These are phyloP conservation scores for Bimuria novae-zelandiae DNA, from an alignment of 2,329 filamentous ascomycete species.

Conservation along the genomic window DNA sequence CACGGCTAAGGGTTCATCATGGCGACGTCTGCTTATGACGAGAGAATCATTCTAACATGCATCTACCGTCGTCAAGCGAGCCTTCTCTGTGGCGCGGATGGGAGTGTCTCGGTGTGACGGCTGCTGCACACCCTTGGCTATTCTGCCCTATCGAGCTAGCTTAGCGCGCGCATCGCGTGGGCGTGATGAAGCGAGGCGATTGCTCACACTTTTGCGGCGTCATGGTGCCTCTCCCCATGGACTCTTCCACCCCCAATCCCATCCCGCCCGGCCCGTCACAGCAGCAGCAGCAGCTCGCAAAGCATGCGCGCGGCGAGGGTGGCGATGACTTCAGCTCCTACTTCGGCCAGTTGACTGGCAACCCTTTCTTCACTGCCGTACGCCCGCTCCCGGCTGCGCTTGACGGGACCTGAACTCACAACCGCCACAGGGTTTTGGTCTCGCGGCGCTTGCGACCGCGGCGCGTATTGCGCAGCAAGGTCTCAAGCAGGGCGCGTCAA, in stretches of 20 bases:
- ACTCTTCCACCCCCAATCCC: slow-evolving; percentile 40
- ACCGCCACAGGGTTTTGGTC: slow-evolving; percentile 72
- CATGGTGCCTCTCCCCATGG: slow-evolving; percentile 32
- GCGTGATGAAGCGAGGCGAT: not conserved
- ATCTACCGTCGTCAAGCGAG: not conserved
- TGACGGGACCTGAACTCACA: slow-evolving; percentile 36
- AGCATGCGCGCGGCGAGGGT: slow-evolving; percentile 37
- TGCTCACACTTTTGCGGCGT: slow-evolving; percentile 8
- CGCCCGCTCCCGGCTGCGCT: slow-evolving; percentile 52
- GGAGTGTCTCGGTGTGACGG: slow-evolving; percentile 1
- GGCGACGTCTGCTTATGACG: not conserved
- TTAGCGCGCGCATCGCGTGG: slow-evolving; percentile 14
- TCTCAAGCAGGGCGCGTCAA: slow-evolving; percentile 69
- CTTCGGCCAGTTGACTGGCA: slow-evolving; percentile 52
- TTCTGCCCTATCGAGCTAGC: slow-evolving; percentile 12
- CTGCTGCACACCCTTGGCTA: slow-evolving; percentile 8
- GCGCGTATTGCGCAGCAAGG: slow-evolving; percentile 81
- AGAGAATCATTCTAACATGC: not conserved
- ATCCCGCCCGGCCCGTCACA: slow-evolving; percentile 29
- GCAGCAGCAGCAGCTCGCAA: slow-evolving; percentile 44
- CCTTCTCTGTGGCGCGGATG: not conserved
- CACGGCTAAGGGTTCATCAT: not conserved
- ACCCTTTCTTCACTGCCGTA: slow-evolving; percentile 61
- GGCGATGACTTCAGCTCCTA: slow-evolving; percentile 45
- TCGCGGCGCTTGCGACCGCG: slow-evolving; percentile 83